Evolutionary conservation across 768 basidiomycete genomes (phyloP), one percentile per base, ranked within the genome.

Genomic region (Leccinum aurantiacum): DNA sequence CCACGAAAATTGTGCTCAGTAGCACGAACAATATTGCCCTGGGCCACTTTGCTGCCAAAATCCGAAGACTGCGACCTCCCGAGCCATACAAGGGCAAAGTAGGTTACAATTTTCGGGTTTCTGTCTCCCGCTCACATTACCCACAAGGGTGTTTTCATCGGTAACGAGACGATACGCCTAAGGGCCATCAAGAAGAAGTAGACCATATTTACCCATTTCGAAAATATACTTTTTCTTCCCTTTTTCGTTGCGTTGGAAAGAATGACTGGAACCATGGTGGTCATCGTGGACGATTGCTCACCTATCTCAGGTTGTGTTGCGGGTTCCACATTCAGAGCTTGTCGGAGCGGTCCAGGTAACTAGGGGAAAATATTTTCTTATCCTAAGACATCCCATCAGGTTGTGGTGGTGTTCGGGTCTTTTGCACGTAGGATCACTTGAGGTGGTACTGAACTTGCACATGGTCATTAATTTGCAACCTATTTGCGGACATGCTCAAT

Each of bases 11-110:
- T 59, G 73, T 87, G 31, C 75, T 98, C 25, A 82, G 77, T 22
- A 93, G 95, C 66, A 90, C 85, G 57, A 90, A 97, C 78, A 98
- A 98, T 74, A 90, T 97, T 67, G 76, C 81, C 52, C 73, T 99
- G 59, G 94, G 94, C 2, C 79, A 92, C 64, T 96, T 96, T 71
- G 91, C 94, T 0, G 93, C 95, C 6, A 84, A 86, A 64, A 87
- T 98, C 25, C 81, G 95, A 62, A 82, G 81, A 60, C 89, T 87
- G 77, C 84, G 96, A 67, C 89, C 88, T 66, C 96, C 96, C 22
- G 96, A 99, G 71, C 95, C 95, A 15, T 99, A 98, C 77, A 93
- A 98, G 77, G 96, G 95, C 71, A 98, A 98, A 84, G 95, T 96
- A 69, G 54, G 90, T 76, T 50, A 9, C 1, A 17, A 19, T 29